phyloP scores from a whole-genome alignment of 768 basidiomycete genomes.

The Lactarius vividus region DNA sequence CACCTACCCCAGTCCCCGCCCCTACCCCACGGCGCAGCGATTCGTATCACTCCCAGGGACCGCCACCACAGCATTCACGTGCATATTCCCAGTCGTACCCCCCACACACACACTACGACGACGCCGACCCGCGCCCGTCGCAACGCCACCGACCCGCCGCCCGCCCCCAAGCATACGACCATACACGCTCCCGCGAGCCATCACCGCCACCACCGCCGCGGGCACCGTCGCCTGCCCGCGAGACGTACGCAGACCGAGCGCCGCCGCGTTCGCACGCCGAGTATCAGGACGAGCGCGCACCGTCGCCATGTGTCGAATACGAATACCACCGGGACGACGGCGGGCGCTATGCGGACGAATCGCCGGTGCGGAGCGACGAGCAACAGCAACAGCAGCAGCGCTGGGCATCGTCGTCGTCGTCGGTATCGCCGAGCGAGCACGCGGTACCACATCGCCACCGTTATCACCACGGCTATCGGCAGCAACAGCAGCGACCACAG shows the following conservation, averaged over 20 bases:
- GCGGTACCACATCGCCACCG: background rate
- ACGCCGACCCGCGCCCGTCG: background rate
- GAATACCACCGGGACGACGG: background rate
- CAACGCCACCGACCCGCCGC: background rate
- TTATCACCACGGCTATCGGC: background rate
- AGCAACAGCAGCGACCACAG: background rate
- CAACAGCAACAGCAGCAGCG: background rate
- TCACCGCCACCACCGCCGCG: background rate
- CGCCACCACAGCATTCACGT: conserved; percentile 3
- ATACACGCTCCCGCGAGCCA: background rate
- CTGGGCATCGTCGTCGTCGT: background rate
- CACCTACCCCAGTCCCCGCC: background rate
- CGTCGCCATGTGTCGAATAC: background rate
- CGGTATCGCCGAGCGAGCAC: background rate
- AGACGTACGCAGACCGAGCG: background rate
- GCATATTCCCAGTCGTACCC: background rate
- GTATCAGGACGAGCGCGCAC: background rate
- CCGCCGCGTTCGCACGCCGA: background rate
- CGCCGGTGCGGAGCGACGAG: conserved; percentile 7
- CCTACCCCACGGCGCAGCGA: background rate
- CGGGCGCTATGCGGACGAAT: background rate
- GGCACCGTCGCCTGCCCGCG: background rate
- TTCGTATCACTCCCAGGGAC: conserved; percentile 9
- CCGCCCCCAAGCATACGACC: conserved; percentile 2
- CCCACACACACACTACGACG: background rate